phyloP scores from a whole-genome alignment of 2,329 filamentous ascomycete genomes.

The Cladosporium sphaerospermum region DNA sequence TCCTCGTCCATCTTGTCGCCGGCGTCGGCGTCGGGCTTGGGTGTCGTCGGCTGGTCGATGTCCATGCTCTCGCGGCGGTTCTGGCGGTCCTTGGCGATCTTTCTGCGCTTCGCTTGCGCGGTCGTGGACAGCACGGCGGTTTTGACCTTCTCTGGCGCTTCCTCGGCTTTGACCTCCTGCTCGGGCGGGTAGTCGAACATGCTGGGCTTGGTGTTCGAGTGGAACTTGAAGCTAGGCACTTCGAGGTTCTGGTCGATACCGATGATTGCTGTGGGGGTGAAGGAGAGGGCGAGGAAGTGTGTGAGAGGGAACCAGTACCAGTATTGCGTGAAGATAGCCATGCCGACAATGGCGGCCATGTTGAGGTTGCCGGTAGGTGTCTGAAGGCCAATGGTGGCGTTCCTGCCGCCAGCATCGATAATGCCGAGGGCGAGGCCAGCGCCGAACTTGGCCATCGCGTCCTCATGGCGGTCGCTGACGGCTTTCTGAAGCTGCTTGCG shows the following conservation, averaged over 20 bases:
- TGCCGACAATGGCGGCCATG: conserved; percentile 96
- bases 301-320: conserved; percentile 99
- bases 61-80: conserved; percentile 93
- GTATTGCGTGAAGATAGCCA: conserved; percentile 97
- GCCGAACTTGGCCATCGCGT: conserved; percentile 99
- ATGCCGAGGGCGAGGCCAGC: conserved; percentile 91
- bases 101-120: conserved; percentile 90
- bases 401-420: conserved; percentile 94
- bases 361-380: conserved; percentile 98
- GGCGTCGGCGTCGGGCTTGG: conserved; percentile 53
- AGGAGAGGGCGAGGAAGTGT: conserved; percentile 91
- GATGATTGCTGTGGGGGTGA: conserved; percentile 94
- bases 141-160: conserved; percentile 87
- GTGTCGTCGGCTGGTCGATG: conserved; percentile 71
- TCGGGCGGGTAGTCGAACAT: conserved; percentile 97
- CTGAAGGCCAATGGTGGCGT: conserved; percentile 96
- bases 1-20: conserved; percentile 78
- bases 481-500: conserved; percentile 94
- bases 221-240: conserved; percentile 89
- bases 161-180: conserved; percentile 89
- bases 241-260: conserved; percentile 90
- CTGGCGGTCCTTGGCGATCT: conserved; percentile 87
- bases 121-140: conserved; percentile 95
- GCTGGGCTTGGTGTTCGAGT: conserved; percentile 89
- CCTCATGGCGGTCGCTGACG: conserved; percentile 88